Evolutionary conservation across 306 rosid species (phyloP).

Genomic region (Calophaca sinica): DNA sequence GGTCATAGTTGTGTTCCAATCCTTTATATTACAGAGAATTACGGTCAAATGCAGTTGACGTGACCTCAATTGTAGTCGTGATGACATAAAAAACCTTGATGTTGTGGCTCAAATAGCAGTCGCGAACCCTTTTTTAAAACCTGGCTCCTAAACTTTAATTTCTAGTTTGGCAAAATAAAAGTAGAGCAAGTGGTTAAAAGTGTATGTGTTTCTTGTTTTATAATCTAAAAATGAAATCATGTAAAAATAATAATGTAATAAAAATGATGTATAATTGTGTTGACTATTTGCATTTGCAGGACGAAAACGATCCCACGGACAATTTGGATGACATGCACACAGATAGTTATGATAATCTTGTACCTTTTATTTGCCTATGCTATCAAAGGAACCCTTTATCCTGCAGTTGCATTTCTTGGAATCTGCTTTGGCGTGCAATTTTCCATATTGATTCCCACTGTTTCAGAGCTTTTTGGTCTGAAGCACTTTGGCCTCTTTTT

Average conservation of each 20-base stretch:
- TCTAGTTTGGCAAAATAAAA: not conserved
- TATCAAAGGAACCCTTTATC: constrained; percentile 64
- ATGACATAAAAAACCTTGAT: too few species aligned
- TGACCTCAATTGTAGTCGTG: too few species aligned
- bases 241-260: not conserved
- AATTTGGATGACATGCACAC: constrained; percentile 82
- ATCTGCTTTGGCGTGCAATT: constrained; percentile 82
- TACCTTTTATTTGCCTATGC: constrained; percentile 75
- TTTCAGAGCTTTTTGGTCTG: constrained; percentile 85
- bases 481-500: constrained; percentile 70
- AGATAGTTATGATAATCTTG: constrained; percentile 60
- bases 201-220: not conserved
- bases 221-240: not conserved
- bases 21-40: too few species aligned
- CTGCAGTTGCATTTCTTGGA: constrained; percentile 72
- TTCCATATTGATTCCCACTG: constrained; percentile 80
- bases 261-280: not conserved
- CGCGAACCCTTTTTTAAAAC: too few species aligned
- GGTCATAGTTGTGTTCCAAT: too few species aligned
- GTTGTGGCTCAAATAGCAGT: too few species aligned
- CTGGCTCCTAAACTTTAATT: too few species aligned
- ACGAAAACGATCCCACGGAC: constrained; percentile 71
- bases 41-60: too few species aligned
- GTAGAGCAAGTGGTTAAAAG: constrained; percentile 1
- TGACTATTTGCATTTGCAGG: constrained; percentile 52